phyloP scores from a whole-genome alignment of 2,329 filamentous ascomycete species.

The Cladophialophora chaetospira region DNA sequence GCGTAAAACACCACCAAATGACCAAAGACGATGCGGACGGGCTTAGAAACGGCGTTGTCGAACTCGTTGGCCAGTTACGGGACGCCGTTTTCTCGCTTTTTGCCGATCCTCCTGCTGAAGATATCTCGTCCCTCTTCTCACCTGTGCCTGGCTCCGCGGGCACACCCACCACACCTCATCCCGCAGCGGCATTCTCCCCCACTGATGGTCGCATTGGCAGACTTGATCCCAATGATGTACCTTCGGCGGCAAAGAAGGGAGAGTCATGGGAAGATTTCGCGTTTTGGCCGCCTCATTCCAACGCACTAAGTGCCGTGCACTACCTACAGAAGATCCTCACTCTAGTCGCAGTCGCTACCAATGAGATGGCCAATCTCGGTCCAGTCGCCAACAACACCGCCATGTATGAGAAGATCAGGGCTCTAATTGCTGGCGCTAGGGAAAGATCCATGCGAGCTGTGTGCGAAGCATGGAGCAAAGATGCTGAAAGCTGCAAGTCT shows the following conservation, averaged over 20 bases:
- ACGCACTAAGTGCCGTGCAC: slow-evolving; percentile 87
- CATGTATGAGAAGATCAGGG: slow-evolving; percentile 71
- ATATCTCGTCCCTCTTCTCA: slow-evolving; percentile 84
- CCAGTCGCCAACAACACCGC: slow-evolving; percentile 61
- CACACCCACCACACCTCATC: slow-evolving; percentile 61
- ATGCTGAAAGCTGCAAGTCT: slow-evolving; percentile 88
- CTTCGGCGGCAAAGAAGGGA: slow-evolving; percentile 73
- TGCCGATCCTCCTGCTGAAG: slow-evolving; percentile 82
- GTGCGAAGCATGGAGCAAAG: slow-evolving; percentile 88
- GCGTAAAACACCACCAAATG: slow-evolving; percentile 76
- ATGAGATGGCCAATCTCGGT: slow-evolving; percentile 76
- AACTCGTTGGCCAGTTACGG: slow-evolving; percentile 80
- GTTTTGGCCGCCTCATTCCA: slow-evolving; percentile 93
- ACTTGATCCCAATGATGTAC: slow-evolving; percentile 75
- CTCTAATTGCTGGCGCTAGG: slow-evolving; percentile 73
- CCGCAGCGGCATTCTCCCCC: slow-evolving; percentile 65
- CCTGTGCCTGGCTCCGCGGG: slow-evolving; percentile 59
- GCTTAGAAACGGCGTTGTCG: slow-evolving; percentile 74
- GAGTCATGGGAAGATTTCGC: slow-evolving; percentile 91
- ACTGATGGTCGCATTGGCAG: slow-evolving; percentile 71
- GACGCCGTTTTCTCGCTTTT: slow-evolving; percentile 82
- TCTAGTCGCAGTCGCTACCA: slow-evolving; percentile 81
- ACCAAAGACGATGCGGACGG: slow-evolving; percentile 69
- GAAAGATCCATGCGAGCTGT: slow-evolving; percentile 85
- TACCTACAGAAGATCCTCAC: slow-evolving; percentile 81